Percentiles rank a stretch among this genome's conserved stretches.
Evolutionary conservation across 2,329 filamentous ascomycete species (phyloP).

Genomic region (Pestalotiopsis sp.): DNA sequence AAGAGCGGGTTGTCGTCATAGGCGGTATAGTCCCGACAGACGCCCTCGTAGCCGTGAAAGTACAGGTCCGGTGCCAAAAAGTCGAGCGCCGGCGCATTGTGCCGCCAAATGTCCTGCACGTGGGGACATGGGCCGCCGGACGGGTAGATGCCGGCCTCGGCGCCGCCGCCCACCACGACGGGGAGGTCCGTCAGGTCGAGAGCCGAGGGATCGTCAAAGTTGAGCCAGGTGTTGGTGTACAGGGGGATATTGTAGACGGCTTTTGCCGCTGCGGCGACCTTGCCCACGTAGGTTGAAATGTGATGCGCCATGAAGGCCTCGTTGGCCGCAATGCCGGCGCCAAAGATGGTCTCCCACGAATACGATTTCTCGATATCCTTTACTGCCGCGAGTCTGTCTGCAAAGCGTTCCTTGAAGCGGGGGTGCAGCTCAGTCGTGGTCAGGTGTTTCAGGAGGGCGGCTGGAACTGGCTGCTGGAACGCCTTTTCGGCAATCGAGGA

Average conservation of each 20-base stretch:
- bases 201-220: slow-evolving; percentile 15
- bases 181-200: slow-evolving; percentile 28
- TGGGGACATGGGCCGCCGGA: slow-evolving; percentile 21
- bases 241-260: slow-evolving; percentile 9
- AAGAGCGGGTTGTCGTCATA: slow-evolving; percentile 35
- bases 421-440: slow-evolving; percentile 25
- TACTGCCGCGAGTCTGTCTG: slow-evolving; percentile 14
- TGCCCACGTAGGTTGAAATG: slow-evolving; percentile 11
- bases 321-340: slow-evolving; percentile 13
- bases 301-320: slow-evolving; percentile 12
- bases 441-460: slow-evolving; percentile 27
- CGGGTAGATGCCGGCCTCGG: slow-evolving; percentile 20
- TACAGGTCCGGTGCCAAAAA: slow-evolving; percentile 50
- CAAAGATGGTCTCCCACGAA: slow-evolving; percentile 35
- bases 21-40: slow-evolving; percentile 38
- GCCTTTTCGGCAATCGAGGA: slow-evolving; percentile 30
- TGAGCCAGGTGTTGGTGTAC: slow-evolving; percentile 13
- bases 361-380: slow-evolving; percentile 3
- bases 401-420: slow-evolving; percentile 28
- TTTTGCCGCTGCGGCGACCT: slow-evolving; percentile 3
- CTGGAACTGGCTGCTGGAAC: slow-evolving; percentile 26
- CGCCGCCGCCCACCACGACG: slow-evolving; percentile 20
- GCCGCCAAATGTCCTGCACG: slow-evolving; percentile 29
- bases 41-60: slow-evolving; percentile 43
- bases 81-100: slow-evolving; percentile 35